Evolutionary conservation across 192 early-diverging fungal species (phyloP).

Genomic region (Paraglomus brasilianum): DNA sequence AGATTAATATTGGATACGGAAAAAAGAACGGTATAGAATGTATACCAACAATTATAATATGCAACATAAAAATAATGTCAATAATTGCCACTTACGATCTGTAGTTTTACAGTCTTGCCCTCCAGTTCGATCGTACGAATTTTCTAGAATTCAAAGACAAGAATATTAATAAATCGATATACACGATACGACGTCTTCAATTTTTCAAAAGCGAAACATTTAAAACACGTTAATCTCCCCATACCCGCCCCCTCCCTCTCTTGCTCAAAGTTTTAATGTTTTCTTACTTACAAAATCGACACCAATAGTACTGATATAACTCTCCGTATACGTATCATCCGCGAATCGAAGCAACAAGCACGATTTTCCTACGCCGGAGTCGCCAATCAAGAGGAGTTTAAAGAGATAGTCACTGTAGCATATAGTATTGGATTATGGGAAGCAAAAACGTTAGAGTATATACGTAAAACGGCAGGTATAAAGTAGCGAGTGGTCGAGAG

Average conservation of each 20-base stretch:
- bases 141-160: slow-evolving; percentile 60
- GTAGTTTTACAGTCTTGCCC: slow-evolving; percentile 97
- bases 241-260: no score
- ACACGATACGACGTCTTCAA: neutral
- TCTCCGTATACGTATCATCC: slow-evolving; percentile 98
- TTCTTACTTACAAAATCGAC: slow-evolving; percentile 88
- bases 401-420: slow-evolving; percentile 91
- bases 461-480: neutral
- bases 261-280: no score
- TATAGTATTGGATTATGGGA: neutral
- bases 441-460: slow-evolving; percentile 31
- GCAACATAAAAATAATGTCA: no score
- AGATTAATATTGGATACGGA: neutral
- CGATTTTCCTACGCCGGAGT: slow-evolving; percentile 98
- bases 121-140: slow-evolving; percentile 98
- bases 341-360: slow-evolving; percentile 96
- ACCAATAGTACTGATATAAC: slow-evolving; percentile 97
- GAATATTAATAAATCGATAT: neutral
- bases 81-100: slow-evolving; percentile 68
- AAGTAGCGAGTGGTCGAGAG: neutral
- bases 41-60: no score
- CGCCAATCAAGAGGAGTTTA: slow-evolving; percentile 96
- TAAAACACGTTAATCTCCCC: no score
- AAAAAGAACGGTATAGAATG: neutral
- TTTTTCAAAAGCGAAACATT: neutral